Evolutionary conservation across 148 eudicot species (phyloP).

Genomic region (Bassia scoparia): DNA sequence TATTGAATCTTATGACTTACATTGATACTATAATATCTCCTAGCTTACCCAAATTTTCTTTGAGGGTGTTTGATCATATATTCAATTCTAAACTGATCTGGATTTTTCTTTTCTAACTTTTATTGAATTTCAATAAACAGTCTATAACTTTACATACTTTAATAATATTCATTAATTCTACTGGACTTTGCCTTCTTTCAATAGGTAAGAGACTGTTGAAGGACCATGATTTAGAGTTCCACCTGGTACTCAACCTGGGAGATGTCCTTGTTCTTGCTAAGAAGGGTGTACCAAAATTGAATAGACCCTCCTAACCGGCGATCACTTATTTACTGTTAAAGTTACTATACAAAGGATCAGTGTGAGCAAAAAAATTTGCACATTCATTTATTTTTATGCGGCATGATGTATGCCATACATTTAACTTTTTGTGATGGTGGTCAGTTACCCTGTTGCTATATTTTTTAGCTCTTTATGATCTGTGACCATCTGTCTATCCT

Average conservation of each 20-base stretch:
- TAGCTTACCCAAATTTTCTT: too few relatives aligned
- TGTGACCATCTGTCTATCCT: neutral
- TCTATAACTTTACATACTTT: neutral
- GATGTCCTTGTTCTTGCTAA: conserved; percentile 90
- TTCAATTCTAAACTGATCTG: neutral
- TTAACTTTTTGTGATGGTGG: neutral
- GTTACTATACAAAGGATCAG: conserved; percentile 86
- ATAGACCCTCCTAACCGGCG: conserved; percentile 89
- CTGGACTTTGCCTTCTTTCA: conserved; percentile 1
- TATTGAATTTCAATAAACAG: neutral
- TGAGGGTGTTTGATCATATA: neutral
- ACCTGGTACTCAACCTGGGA: conserved; percentile 96
- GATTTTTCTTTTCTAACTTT: neutral
- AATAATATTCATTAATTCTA: neutral
- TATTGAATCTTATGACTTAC: neutral
- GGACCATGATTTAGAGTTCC: conserved; percentile 78
- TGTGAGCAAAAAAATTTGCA: conserved; percentile 30
- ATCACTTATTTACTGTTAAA: conserved; percentile 77
- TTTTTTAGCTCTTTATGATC: neutral
- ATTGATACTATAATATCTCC: neutral
- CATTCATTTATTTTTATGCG: neutral
- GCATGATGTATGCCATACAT: neutral
- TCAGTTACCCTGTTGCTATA: neutral
- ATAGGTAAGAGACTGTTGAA: conserved; percentile 92
- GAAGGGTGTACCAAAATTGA: conserved; percentile 89